Percentiles rank a stretch among this genome's conserved stretches.
Conservation (phyloP, 768 basidiomycete genomes). For the Hortiboletus flavorubellus region DNA sequence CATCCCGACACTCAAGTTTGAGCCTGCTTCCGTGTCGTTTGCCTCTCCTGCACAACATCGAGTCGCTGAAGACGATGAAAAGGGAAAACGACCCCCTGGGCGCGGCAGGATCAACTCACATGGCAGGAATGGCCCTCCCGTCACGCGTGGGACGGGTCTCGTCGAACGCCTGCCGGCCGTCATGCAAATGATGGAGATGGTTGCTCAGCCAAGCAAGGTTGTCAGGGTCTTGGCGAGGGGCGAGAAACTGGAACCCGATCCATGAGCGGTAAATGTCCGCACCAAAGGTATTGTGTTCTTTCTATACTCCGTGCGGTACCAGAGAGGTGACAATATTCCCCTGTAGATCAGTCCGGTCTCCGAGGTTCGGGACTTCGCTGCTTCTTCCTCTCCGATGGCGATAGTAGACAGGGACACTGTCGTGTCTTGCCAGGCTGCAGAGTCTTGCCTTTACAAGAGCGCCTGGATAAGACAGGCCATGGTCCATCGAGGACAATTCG, state of each 20-base stretch:
- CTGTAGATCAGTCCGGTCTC: conserved; percentile 12
- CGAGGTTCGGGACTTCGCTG: conserved; percentile 14
- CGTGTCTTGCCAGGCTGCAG: conserved; percentile 24
- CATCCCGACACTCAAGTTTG: conserved; percentile 53
- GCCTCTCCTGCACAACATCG: conserved; percentile 19
- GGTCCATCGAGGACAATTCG: conserved; percentile 23
- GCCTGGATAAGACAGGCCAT: conserved; percentile 16
- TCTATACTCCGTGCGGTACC: background rate
- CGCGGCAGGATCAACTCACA: conserved; percentile 32
- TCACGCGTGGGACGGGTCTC: conserved; percentile 38
- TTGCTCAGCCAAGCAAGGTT: conserved; percentile 69
- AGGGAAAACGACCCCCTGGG: conserved; percentile 23
- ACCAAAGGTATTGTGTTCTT: conserved; percentile 11
- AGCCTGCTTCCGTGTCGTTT: conserved; percentile 28
- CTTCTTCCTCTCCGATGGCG: conserved; percentile 5
- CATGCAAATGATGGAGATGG: conserved; percentile 78
- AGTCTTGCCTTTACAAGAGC: conserved; percentile 20
- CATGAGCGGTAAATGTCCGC: conserved; percentile 10
- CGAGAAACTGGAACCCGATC: conserved; percentile 70
- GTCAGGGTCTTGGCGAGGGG: conserved; percentile 80
- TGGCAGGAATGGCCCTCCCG: conserved; percentile 11
- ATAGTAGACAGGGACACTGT: conserved; percentile 20
- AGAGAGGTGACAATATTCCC: background rate
- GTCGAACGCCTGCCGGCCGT: conserved; percentile 79
- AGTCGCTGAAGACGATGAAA: conserved; percentile 34